phyloP scores from a whole-genome alignment of 768 basidiomycete species.

The Rhizopogon rudus region DNA sequence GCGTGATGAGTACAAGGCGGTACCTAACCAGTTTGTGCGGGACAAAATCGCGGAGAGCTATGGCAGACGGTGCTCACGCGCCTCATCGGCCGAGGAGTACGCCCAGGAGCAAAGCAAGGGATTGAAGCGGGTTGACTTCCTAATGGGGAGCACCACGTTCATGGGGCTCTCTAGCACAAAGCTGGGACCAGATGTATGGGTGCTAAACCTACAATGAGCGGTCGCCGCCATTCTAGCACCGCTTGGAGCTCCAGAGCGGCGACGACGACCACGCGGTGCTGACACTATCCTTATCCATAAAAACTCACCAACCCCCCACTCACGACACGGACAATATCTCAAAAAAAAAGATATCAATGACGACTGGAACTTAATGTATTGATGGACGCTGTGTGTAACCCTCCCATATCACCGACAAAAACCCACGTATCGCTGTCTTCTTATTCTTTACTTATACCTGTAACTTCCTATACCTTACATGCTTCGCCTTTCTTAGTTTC shows the following conservation, averaged over 20 bases:
- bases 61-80: conserved; percentile 32
- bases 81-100: conserved; percentile 23
- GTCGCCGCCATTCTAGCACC: background rate
- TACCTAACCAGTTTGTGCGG: conserved; percentile 28
- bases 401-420: background rate
- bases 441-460: conserved; percentile 1
- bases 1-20: conserved; percentile 32
- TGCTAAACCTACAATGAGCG: conserved; percentile 22
- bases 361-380: conserved; percentile 10
- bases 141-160: conserved; percentile 38
- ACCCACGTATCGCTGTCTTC: background rate
- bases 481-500: background rate
- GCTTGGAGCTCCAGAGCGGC: background rate
- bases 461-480: background rate
- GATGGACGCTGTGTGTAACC: conserved; percentile 4
- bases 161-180: conserved; percentile 40
- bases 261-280: background rate
- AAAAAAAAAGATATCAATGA: conserved; percentile 10
- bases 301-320: conserved; percentile 7
- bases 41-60: conserved; percentile 39
- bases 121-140: conserved; percentile 51
- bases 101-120: conserved; percentile 41
- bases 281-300: conserved; percentile 23
- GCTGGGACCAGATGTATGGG: conserved; percentile 33
- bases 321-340: conserved; percentile 12